Evolutionary conservation across 2,329 filamentous ascomycete species (phyloP).

Genomic region (Triangularia setosa): DNA sequence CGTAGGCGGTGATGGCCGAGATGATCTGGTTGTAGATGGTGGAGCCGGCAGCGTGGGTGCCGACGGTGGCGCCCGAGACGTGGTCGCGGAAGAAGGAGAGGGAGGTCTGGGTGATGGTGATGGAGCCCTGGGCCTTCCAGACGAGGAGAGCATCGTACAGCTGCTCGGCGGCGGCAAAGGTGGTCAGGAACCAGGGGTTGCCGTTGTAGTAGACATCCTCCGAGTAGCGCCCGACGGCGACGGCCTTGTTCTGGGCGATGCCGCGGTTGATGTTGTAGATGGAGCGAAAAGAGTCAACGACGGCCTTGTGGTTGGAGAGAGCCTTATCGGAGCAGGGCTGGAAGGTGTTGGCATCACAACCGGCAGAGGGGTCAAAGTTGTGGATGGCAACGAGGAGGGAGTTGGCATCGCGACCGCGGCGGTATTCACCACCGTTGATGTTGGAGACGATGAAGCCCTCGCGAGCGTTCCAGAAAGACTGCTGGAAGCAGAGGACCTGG

Average conservation of each 20-base stretch:
- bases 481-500: conserved; percentile 68
- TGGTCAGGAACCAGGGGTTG: conserved; percentile 79
- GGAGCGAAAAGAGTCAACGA: conserved; percentile 70
- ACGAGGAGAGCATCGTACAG: conserved; percentile 72
- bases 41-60: conserved; percentile 55
- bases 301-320: conserved; percentile 71
- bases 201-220: conserved; percentile 74
- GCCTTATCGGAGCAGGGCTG: conserved; percentile 70
- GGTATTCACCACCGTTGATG: conserved; percentile 57
- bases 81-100: conserved; percentile 69
- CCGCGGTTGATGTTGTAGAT: conserved; percentile 68
- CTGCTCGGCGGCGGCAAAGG: conserved; percentile 73
- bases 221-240: conserved; percentile 63
- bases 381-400: conserved; percentile 63
- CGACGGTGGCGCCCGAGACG: conserved; percentile 52
- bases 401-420: conserved; percentile 69
- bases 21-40: conserved; percentile 52
- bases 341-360: conserved; percentile 68
- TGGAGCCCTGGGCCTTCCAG: conserved; percentile 60
- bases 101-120: conserved; percentile 62
- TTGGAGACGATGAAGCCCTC: conserved; percentile 65
- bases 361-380: conserved; percentile 63
- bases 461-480: conserved; percentile 65
- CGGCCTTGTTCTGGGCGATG: conserved; percentile 54
- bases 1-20: conserved; percentile 54